phyloP scores from a whole-genome alignment of 176 grass and related monocot genomes.

The Melocanna baccifera region DNA sequence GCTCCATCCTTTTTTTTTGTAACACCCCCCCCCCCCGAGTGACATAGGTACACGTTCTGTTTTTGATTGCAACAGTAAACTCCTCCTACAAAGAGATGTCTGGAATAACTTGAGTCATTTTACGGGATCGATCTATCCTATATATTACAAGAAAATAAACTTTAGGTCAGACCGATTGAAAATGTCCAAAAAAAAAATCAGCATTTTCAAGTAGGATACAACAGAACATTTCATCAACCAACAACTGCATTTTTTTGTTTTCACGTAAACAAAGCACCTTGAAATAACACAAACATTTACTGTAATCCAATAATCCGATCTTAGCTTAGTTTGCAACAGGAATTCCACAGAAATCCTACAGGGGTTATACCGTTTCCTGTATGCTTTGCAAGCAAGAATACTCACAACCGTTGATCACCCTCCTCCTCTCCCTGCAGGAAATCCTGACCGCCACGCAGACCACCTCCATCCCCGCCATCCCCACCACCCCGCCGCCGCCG shows the following conservation, averaged over 20 bases:
- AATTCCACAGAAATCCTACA: not conserved
- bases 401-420: not conserved
- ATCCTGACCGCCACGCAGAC: slow-evolving; percentile 33
- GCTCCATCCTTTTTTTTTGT: slow-evolving; percentile 16
- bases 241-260: not conserved
- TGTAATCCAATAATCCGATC: not conserved
- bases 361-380: not conserved
- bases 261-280: not conserved
- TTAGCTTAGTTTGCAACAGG: not conserved
- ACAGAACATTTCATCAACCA: not conserved
- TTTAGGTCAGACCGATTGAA: no score
- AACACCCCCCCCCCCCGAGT: not conserved
- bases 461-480: slow-evolving; percentile 26
- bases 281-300: not conserved
- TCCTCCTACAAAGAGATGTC: not conserved
- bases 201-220: not conserved
- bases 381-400: not conserved
- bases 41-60: not conserved
- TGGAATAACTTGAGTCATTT: not conserved
- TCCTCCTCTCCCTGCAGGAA: slow-evolving; percentile 26
- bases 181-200: not conserved
- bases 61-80: not conserved
- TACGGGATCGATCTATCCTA: not conserved
- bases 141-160: no score
- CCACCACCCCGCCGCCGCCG: slow-evolving; percentile 31